Evolutionary conservation across 2,329 filamentous ascomycete genomes (phyloP).

Genomic region (Fusarium ambrosium): DNA sequence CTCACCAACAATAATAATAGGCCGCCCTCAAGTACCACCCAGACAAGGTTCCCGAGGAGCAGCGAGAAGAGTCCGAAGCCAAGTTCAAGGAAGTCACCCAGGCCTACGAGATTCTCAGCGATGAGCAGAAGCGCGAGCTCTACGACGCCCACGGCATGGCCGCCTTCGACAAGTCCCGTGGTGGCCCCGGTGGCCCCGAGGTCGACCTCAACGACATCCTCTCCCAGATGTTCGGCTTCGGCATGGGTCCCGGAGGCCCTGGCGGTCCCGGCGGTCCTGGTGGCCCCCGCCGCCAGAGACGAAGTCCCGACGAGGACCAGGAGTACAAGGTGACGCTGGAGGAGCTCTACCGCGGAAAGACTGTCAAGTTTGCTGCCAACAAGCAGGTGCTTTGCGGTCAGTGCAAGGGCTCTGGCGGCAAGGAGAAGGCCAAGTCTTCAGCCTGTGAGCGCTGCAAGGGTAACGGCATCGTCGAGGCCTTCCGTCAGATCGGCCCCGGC

Average conservation of each 20-base stretch:
- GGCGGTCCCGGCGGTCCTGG: slow-evolving; percentile 63
- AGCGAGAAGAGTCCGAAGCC: slow-evolving; percentile 86
- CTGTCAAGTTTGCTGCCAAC: slow-evolving; percentile 94
- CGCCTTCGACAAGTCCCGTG: slow-evolving; percentile 85
- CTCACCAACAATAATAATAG: slow-evolving; percentile 59
- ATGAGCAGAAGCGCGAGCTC: slow-evolving; percentile 91
- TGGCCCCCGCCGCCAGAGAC: slow-evolving; percentile 72
- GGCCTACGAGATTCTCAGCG: slow-evolving; percentile 97
- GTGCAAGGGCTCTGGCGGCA: slow-evolving; percentile 92
- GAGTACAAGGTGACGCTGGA: slow-evolving; percentile 92
- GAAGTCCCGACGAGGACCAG: slow-evolving; percentile 87
- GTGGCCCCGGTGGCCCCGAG: slow-evolving; percentile 75
- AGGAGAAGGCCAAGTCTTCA: slow-evolving; percentile 88
- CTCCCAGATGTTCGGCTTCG: slow-evolving; percentile 90
- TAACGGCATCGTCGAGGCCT: slow-evolving; percentile 79
- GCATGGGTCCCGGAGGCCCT: slow-evolving; percentile 67
- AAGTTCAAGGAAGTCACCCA: slow-evolving; percentile 94
- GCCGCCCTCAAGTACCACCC: slow-evolving; percentile 90
- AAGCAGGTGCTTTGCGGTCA: slow-evolving; percentile 91
- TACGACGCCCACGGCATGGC: slow-evolving; percentile 98
- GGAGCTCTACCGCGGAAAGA: slow-evolving; percentile 98
- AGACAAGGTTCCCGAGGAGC: slow-evolving; percentile 91
- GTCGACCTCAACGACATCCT: slow-evolving; percentile 94
- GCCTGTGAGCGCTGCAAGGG: slow-evolving; percentile 89
- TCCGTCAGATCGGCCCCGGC: slow-evolving; percentile 88